These are phyloP conservation scores for Wickerhamiella infanticola DNA, from an alignment of 1,139 yeast species.

Conservation along the genomic window DNA sequence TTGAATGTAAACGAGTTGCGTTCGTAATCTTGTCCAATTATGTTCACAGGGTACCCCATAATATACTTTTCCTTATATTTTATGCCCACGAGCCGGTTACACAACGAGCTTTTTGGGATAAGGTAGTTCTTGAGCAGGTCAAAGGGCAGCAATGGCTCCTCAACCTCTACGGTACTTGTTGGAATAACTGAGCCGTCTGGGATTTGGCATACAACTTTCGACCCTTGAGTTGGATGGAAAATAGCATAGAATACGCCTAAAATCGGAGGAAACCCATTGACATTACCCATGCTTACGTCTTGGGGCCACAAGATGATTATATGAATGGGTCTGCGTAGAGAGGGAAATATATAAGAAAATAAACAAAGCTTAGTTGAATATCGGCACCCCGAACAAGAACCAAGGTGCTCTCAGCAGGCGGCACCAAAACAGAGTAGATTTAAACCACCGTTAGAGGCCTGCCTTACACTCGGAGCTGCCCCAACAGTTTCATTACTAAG, in stretches of 20 bases:
- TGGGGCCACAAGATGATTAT: too few species aligned
- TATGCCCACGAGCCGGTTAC: slow-evolving; percentile 65
- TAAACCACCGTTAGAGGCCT: too few species aligned
- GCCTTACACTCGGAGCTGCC: too few species aligned
- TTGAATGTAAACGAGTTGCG: slow-evolving; percentile 88
- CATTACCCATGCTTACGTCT: neutral
- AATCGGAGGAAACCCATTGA: slow-evolving; percentile 44
- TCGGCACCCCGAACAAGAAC: too few species aligned
- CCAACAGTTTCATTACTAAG: neutral
- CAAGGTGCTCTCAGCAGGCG: too few species aligned
- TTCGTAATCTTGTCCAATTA: slow-evolving; percentile 59
- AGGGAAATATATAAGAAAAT: too few species aligned
- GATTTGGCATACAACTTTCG: slow-evolving; percentile 84
- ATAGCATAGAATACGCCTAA: slow-evolving; percentile 78
- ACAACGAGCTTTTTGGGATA: slow-evolving; percentile 83
- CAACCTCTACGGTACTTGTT: slow-evolving; percentile 21
- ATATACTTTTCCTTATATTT: slow-evolving; percentile 57
- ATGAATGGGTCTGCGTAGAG: too few species aligned
- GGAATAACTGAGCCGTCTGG: slow-evolving; percentile 48
- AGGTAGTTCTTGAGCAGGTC: slow-evolving; percentile 78
- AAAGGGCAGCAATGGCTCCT: slow-evolving; percentile 33
- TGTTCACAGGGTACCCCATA: slow-evolving; percentile 82
- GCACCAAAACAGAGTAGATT: too few species aligned
- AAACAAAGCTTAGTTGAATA: too few species aligned
- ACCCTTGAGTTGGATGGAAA: slow-evolving; percentile 91